Base-by-base conservation (phyloP, 768 basidiomycete genomes). In the Boletus huronensis region DNA sequence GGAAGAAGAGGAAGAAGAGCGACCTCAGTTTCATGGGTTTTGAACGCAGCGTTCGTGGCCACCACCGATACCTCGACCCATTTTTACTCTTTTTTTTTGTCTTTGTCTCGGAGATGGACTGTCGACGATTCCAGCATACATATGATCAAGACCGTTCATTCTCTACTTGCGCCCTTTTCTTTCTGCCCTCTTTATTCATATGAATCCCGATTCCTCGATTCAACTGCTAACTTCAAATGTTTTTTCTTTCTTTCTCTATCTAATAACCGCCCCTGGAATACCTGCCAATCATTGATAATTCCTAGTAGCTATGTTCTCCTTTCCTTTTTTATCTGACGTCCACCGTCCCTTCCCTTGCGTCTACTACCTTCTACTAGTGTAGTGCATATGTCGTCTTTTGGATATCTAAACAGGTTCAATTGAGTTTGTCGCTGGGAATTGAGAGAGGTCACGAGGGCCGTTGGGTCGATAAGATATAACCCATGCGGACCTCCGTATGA, bases 1-100 rank as follows among this genome's bases (percentile, higher is more conserved):
- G 45, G 91, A 92, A 67, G 90, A 91, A 62, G 85, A 88, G 54
- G 88, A 90, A 57, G 86, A 89, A 62, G 83, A 84, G 2, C 58
- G 38, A 53, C 36, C 48, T 45, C 45, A 23, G 43, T 36, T 49
- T 50, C 45, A 8, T 49, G 53, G 46, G 43, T 56, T 58, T 58
- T 40, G 6, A 52, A 54, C 36, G 28, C 19, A 34, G 5, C 54
- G 52, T 46, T 63, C 49, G 54, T 67, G 55, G 51, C 40, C 42
- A n/a, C 60, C 54, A 65, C 59, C 68, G 61, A 70, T 61, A 67
- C 55, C 63, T 59, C 35, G 43, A 67, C 54, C 34, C 48, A 6
- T 53, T 55, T 57, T 44, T 5, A 21, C 29, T 39, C 36, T 39
- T 41, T 43, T 26, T 29, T 41, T 52, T 52, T 38, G 28, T 51